phyloP scores from a whole-genome alignment of 495 filamentous ascomycete species.

The Staphylotrichum longicolle region DNA sequence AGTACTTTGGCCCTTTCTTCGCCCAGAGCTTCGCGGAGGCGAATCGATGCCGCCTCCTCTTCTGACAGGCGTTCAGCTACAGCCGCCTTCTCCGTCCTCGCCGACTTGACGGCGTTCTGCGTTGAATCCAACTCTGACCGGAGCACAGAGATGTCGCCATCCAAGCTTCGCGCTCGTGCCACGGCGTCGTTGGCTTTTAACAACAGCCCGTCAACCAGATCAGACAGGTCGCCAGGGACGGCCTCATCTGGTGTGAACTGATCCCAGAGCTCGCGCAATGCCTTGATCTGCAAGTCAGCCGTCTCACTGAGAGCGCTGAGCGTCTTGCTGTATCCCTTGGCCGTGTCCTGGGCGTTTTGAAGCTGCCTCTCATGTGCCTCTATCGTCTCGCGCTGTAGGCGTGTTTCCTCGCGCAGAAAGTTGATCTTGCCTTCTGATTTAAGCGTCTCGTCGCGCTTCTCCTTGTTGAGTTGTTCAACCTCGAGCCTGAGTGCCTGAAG shows the following conservation, averaged over 20 bases:
- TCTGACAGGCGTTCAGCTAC: conserved; percentile 50
- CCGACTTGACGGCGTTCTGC: conserved; percentile 32
- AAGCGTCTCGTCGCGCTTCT: conserved; percentile 55
- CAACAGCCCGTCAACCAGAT: conserved; percentile 63
- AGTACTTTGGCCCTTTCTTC: conserved; percentile 58
- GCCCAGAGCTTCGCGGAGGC: conserved; percentile 50
- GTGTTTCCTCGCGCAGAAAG: conserved; percentile 55
- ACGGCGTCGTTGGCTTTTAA: conserved; percentile 57
- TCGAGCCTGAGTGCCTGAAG: conserved; percentile 68
- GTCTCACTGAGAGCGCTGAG: conserved; percentile 48
- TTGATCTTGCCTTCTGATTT: conserved; percentile 56
- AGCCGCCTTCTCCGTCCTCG: conserved; percentile 42
- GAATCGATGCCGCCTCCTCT: conserved; percentile 42
- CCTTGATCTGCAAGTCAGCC: conserved; percentile 51
- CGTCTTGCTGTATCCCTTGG: conserved; percentile 48
- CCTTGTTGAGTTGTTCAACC: conserved; percentile 58
- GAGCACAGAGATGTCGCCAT: conserved; percentile 44
- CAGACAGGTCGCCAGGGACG: conserved; percentile 55
- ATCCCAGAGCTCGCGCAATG: conserved; percentile 60
- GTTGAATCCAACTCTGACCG: conserved; percentile 47
- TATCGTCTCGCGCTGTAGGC: conserved; percentile 52
- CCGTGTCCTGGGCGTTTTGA: conserved; percentile 51
- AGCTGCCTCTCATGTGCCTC: conserved; percentile 54
- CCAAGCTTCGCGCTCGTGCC: conserved; percentile 42
- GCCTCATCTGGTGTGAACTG: conserved; percentile 57